Percentiles rank a stretch among this genome's conserved stretches.
phyloP scores from a whole-genome alignment of 2,329 filamentous ascomycete genomes.

The Ceratocystis ficicola region DNA sequence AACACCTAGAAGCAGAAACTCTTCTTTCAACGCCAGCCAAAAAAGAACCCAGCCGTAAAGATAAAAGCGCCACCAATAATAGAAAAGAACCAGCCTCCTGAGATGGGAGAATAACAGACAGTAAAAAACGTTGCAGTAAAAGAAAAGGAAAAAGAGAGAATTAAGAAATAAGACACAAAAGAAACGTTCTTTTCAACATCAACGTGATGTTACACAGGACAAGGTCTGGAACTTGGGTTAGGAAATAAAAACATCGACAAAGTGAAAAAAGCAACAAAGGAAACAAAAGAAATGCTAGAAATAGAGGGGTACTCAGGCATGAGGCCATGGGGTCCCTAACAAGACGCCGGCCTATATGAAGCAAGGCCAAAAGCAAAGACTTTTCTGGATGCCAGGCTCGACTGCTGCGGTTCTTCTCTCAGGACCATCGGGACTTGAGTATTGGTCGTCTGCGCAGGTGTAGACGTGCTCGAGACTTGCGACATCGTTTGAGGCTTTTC shows the following conservation, averaged over 20 bases:
- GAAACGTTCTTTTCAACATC: background rate
- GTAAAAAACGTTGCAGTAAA: background rate
- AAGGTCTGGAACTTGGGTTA: background rate
- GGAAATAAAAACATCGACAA: background rate
- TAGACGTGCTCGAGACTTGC: no score
- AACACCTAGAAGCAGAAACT: conserved; percentile 3
- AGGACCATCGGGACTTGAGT: no score
- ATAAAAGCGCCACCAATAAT: background rate
- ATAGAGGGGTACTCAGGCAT: background rate
- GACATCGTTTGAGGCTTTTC: no score
- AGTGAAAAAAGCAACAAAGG: background rate
- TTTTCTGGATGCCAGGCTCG: no score
- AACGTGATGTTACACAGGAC: background rate
- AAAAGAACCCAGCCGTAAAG: background rate
- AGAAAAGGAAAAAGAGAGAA: background rate
- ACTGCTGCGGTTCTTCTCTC: no score
- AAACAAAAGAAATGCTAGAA: background rate
- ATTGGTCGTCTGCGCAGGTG: no score
- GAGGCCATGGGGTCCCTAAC: no score
- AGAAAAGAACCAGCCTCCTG: background rate
- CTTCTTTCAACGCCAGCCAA: background rate
- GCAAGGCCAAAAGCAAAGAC: no score
- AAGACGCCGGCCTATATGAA: no score
- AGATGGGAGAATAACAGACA: background rate
- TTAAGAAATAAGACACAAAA: background rate